Base-by-base conservation (phyloP, 306 rosid species). In the Canavalia ensiformis region DNA sequence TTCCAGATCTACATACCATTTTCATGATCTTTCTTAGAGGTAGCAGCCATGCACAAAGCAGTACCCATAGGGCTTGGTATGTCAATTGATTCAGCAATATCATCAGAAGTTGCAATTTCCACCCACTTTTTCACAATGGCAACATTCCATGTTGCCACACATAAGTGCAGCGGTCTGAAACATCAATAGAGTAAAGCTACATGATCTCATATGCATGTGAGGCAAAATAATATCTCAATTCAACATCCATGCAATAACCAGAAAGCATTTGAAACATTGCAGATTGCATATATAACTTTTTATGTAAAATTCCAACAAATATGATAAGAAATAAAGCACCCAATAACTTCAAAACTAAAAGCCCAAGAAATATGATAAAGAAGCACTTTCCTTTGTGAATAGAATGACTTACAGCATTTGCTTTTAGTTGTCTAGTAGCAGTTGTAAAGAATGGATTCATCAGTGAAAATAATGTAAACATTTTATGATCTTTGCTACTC, bases 11-110 rank as follows among this genome's bases (percentile, higher is more conserved):
- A 10, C n/a, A 25, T 90, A 92, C 97, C 97, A 83, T 67, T 84
- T 89, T 89, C 91, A 84, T 86, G 92, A 72, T 87, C 94, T 79
- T 88, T 90, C 89, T 92, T 92, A 54, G 90, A 79, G 50, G 90
- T 88, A 86, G 94, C 94, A 7, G 97, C 97, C 90, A 92, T 87
- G 64, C 97, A 92, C 85, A 92, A 83, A 4, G 97, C 91, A 49
- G 91, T 90, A 76, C 97, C 97, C 83, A 84, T 74, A 51, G 92
- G 82, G 62, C 87, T 83, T 45, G 84, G 85, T 51, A 90, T 84
- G 72, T 92, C 90, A 88, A 92, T 86, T 65, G 94, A 86, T 80
- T 88, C 89, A 7, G 85, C 89, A 81, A 92, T 88, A 77, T 92
- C 97, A 78, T 90, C 85, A 31, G 73, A 31, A 47, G 87, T 90